phyloP scores from a whole-genome alignment of 2,329 filamentous ascomycete species.

The Ilyonectria sp. region DNA sequence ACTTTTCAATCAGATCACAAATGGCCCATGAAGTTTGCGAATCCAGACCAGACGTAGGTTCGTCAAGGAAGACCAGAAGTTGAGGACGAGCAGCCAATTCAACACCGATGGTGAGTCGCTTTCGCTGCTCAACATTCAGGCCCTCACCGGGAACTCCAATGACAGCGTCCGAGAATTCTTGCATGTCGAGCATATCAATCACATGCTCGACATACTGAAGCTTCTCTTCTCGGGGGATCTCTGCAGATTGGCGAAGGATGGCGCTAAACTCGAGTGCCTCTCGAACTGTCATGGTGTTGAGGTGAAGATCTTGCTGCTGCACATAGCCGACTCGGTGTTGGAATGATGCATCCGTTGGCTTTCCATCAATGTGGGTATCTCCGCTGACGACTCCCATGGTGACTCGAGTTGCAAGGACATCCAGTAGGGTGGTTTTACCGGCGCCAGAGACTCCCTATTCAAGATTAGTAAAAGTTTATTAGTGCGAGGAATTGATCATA shows the following conservation, averaged over 20 bases:
- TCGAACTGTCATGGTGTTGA: conserved; percentile 76
- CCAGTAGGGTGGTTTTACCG: conserved; percentile 82
- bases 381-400: conserved; percentile 82
- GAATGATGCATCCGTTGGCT: conserved; percentile 72
- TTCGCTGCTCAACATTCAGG: conserved; percentile 60
- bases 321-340: conserved; percentile 81
- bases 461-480: neutral
- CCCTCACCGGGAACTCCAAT: conserved; percentile 66
- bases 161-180: conserved; percentile 80
- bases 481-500: conserved; percentile 49
- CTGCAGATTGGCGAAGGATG: conserved; percentile 75
- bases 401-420: conserved; percentile 80
- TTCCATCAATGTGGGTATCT: conserved; percentile 79
- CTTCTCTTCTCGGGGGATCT: conserved; percentile 58
- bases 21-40: conserved; percentile 84
- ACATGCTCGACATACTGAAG: conserved; percentile 50
- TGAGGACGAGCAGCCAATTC: conserved; percentile 82
- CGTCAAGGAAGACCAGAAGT: conserved; percentile 81
- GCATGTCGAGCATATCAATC: conserved; percentile 55
- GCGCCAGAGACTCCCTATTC: conserved; percentile 76
- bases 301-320: conserved; percentile 80
- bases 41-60: conserved; percentile 83
- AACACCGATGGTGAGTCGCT: conserved; percentile 81
- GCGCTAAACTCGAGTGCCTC: conserved; percentile 71
- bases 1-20: conserved; percentile 78